A percentile compares a stretch with the other conserved stretches of the same genome.
phyloP scores from a whole-genome alignment of 169 alveolate species.

The Cyclospora cayetanensis region DNA sequence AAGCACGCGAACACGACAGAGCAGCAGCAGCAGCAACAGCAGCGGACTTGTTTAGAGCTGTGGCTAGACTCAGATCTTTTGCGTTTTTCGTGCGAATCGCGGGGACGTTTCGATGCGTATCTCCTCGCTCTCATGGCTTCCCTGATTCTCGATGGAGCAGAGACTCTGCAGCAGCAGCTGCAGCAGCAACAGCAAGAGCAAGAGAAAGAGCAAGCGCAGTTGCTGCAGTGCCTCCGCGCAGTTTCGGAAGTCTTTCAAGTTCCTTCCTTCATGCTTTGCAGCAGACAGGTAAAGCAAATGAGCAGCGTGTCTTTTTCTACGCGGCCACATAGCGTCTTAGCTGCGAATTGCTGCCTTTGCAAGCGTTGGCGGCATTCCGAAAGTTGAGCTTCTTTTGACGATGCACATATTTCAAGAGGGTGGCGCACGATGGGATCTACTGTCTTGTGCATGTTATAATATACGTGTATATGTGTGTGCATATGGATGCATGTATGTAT shows the following conservation, averaged over 20 bases:
- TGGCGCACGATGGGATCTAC: no score
- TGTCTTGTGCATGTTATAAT: no score
- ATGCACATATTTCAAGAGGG: no score
- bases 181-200: neutral
- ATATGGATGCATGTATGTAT: no score
- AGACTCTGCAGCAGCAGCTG: neutral
- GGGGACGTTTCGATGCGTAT: constrained; percentile 56
- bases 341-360: no score
- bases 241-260: neutral
- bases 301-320: no score
- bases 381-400: no score
- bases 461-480: no score
- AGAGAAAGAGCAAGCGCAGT: neutral
- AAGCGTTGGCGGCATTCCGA: no score
- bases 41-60: neutral
- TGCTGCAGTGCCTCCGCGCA: neutral
- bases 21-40: neutral
- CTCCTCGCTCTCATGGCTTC: constrained; percentile 6
- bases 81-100: constrained; percentile 25
- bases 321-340: no score
- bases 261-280: neutral
- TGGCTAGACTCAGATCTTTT: constrained; percentile 15
- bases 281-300: neutral
- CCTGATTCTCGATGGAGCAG: neutral
- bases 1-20: neutral